Evolutionary conservation across 768 basidiomycete species (phyloP), one percentile per base, ranked within the genome.

Genomic region (Termitomyces eurrhizus): DNA sequence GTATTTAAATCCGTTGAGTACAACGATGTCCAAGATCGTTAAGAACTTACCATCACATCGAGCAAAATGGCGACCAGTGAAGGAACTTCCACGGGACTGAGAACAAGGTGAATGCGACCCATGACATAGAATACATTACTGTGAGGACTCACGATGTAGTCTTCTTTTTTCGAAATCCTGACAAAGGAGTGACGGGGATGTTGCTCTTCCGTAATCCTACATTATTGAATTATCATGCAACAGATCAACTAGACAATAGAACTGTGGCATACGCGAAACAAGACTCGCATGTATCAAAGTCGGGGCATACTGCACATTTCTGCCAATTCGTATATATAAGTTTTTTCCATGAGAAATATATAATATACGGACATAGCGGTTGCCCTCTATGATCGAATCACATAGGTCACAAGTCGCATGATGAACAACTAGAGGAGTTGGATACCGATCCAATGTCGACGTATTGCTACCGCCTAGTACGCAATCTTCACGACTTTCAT

Each of bases 221-320:
- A 36, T 50, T 39, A 36, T 50, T 39, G 44, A 21, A 21, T 49
- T 35, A 48, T 52, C 42, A 63, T 58, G 21, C 52, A 56, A 52
- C 9, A 54, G 8, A 12, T 41, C n/a, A 37, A 24, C 32, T 53
- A 45, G 7, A 8, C 32, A 21, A 49, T 14, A 13, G 51, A 37
- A 18, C 41, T 29, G 7, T 42, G 5, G 65, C 75, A 51, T 68
- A 87, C 83, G 74, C 76, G 73, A 88, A 92, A 73, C 93, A 95
- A 16, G 78, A 72, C 16, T 72, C 68, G 67, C 93, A 95, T 9
- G 86, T 81, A 65, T 95, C 92, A 64, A 86, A 95, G 68, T 95
- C 91, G n/a, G 92, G 91, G 72, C 92, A 94, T 59, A 75, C 69
- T 9, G 86, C 60, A 66, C 91, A 93, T 87, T 92, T 93, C 89